Base-by-base conservation (phyloP, 2,329 filamentous ascomycete species). In the Penicillium frequentans region DNA sequence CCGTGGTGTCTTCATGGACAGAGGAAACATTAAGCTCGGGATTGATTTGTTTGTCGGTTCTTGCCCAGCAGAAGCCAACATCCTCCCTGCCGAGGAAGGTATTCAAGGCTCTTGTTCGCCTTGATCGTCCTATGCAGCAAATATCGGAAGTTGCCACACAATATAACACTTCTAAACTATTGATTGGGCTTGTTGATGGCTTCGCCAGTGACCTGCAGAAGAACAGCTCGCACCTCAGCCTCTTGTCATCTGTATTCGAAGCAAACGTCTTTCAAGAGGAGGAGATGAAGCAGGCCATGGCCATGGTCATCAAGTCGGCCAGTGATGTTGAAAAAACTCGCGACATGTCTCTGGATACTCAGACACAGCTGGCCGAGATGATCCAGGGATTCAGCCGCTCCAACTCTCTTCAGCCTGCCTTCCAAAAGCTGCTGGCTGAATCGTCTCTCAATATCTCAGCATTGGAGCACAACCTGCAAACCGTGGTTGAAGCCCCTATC, bases 61-160 rank as follows among this genome's bases (percentile, higher is more conserved):
- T 98, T 43, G 89, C 91, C 1, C 90, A 96, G 70, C 88, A 92
- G 73, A 87, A 90, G 69, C 86, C 86, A 3, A 83, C 86, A 4
- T 84, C 86, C 59, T 84, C 85, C 60, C 81, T 96, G 56, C 88
- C 90, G 1, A 83, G 82, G 66, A 84, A 85, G 59, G 86, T 93
- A 4, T 83, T 88, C 29, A 91, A 86, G 70, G 69, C 72, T 23
- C 65, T 79, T 29, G 59, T 72, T 49, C 70, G 72, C 16, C 58
- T 75, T 35, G 67, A 73, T 7, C 69, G 73, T 42, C 63, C 69
- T 2, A 57, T 74, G 43, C 55, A 67, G 29, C 65, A 71, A 35
- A 57, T 79, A 23, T 59, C 73, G 3, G 71, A 75, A 29, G 68
- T 76, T 7, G 64, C 67, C 2, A 49, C 63, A 5, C 70, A 73